phyloP scores from a whole-genome alignment of 1,284 basidiomycete genomes.

The Amylostereum areolatum region DNA sequence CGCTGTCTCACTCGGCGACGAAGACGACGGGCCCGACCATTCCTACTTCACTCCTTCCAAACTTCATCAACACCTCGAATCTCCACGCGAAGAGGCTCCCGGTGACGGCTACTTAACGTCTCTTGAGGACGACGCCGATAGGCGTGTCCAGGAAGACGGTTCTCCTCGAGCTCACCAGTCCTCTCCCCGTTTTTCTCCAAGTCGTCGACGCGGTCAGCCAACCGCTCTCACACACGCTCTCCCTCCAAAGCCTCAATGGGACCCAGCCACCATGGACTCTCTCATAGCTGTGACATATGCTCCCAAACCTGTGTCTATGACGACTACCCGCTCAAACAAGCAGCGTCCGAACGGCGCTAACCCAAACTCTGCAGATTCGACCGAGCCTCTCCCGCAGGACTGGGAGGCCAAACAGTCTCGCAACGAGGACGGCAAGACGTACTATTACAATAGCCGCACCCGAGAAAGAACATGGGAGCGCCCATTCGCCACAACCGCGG shows the following conservation, averaged over 20 bases:
- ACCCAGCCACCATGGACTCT: too few relatives aligned
- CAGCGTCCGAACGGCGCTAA: slow-evolving; percentile 26
- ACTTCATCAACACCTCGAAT: slow-evolving; percentile 15
- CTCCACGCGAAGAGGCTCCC: slow-evolving; percentile 2
- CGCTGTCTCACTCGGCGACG: slow-evolving; percentile 66
- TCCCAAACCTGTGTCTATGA: slow-evolving; percentile 49
- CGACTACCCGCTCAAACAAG: slow-evolving; percentile 44
- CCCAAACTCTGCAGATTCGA: slow-evolving; percentile 22
- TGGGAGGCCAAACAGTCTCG: slow-evolving; percentile 57
- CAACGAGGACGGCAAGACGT: slow-evolving; percentile 32
- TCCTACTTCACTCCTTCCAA: slow-evolving; percentile 25
- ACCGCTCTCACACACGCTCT: slow-evolving; percentile 51
- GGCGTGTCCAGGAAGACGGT: neutral
- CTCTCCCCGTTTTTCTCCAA: neutral
- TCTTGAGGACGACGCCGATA: slow-evolving; percentile 10
- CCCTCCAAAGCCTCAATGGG: slow-evolving; percentile 54
- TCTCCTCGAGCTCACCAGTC: slow-evolving; percentile 1
- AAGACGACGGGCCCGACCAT: slow-evolving; percentile 44
- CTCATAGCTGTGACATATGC: slow-evolving; percentile 36
- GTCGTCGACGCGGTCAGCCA: neutral
- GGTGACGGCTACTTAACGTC: slow-evolving; percentile 9
- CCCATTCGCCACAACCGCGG: slow-evolving; percentile 26
- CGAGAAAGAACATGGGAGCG: slow-evolving; percentile 54
- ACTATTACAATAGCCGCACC: slow-evolving; percentile 59
- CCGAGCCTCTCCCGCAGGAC: slow-evolving; percentile 43